A percentile compares a stretch with the other conserved stretches of the same genome.
Conservation (phyloP, 2,329 filamentous ascomycete species). For the Nothophoma quercina region DNA sequence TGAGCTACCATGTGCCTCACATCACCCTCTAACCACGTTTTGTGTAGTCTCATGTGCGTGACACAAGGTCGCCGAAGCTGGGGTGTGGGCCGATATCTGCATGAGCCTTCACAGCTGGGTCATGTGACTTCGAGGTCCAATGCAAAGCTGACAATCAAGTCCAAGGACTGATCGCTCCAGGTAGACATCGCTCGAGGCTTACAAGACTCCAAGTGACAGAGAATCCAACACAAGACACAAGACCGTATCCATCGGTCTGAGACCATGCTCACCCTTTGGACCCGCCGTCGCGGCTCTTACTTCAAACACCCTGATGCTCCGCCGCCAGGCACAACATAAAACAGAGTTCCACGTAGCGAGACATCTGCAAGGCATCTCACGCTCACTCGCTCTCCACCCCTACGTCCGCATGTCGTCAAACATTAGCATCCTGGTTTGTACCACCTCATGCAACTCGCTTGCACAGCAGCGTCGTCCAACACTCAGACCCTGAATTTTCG, state of each 20-base stretch:
- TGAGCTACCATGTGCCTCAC: conserved; percentile 14
- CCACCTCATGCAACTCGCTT: conserved; percentile 14
- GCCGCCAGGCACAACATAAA: conserved; percentile 3
- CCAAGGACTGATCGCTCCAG: no score
- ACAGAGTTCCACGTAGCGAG: conserved; percentile 5
- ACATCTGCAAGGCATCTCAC: neutral
- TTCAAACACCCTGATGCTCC: neutral
- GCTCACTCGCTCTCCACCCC: neutral
- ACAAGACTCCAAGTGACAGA: no score
- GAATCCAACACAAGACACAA: neutral
- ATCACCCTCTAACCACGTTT: conserved; percentile 10
- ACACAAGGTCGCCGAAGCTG: neutral
- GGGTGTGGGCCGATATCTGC: neutral
- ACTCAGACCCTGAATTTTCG: neutral
- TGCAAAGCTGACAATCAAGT: neutral
- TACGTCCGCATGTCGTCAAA: neutral
- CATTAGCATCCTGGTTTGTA: conserved; percentile 6
- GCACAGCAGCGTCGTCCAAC: conserved; percentile 6
- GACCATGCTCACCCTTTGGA: neutral
- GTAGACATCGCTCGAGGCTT: no score
- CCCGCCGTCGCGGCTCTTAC: neutral
- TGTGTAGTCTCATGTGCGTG: conserved; percentile 4
- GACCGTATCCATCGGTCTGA: neutral
- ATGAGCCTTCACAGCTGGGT: neutral
- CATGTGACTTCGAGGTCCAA: conserved; percentile 2